Evolutionary conservation across 1,284 basidiomycete genomes (phyloP).

Genomic region (Cerioporus squamosus): DNA sequence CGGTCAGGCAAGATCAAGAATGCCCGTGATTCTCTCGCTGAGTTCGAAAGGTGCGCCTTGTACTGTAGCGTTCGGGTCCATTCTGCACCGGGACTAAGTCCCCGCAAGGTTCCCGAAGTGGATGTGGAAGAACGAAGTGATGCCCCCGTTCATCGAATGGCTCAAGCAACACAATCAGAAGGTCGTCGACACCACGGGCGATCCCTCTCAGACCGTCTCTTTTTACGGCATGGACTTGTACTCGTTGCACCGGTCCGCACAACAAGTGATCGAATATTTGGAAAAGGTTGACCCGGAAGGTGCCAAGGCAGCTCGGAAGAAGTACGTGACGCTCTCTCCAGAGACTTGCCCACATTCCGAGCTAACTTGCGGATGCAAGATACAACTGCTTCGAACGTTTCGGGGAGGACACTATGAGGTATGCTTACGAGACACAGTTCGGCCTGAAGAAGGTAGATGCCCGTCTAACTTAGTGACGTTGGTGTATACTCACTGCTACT

Average conservation of each 20-base stretch:
- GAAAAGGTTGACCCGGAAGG: constrained; percentile 32
- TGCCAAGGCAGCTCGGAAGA: constrained; percentile 30
- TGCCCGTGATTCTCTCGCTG: constrained; percentile 25
- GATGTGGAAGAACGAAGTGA: constrained; percentile 39
- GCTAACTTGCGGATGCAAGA: constrained; percentile 12
- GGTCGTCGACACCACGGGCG: constrained; percentile 17
- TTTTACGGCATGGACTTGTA: constrained; percentile 37
- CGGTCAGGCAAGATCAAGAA: constrained; percentile 19
- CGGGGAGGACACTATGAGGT: constrained; percentile 32
- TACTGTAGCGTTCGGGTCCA: not conserved
- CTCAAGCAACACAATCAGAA: constrained; percentile 28
- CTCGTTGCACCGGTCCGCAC: constrained; percentile 31
- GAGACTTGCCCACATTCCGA: not conserved
- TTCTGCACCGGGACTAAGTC: not conserved
- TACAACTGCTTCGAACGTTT: constrained; percentile 36
- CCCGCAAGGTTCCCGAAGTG: constrained; percentile 32
- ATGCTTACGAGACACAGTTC: constrained; percentile 32
- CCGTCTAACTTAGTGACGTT: not conserved
- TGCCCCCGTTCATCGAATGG: constrained; percentile 31
- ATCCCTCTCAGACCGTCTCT: constrained; percentile 27
- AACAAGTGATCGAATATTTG: constrained; percentile 32
- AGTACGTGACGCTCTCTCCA: constrained; percentile 13
- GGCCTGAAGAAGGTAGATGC: constrained; percentile 28
- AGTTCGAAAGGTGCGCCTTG: constrained; percentile 28
- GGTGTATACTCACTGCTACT: not conserved